Percentiles rank a stretch among this genome's conserved stretches.
Conservation (phyloP, 139 green algal genomes). For the Parachlorella kessleri region DNA sequence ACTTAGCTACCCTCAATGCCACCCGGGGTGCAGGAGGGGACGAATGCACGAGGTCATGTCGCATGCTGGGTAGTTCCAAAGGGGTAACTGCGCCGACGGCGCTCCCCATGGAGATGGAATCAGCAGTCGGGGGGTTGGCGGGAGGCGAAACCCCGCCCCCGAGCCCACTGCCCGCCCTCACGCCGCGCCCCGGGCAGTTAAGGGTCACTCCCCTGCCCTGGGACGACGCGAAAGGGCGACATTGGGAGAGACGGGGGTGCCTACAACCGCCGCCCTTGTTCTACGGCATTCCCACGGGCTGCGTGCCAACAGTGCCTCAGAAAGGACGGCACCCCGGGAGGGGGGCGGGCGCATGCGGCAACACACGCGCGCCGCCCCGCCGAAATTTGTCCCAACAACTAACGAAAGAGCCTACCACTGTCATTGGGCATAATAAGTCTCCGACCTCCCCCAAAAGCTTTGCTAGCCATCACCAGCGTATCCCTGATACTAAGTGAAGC, state of each 20-base stretch:
- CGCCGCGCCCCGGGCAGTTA: too few species aligned
- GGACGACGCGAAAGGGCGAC: too few species aligned
- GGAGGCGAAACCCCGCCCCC: not conserved
- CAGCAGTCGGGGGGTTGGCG: constrained; percentile 21
- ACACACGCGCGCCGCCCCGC: not conserved
- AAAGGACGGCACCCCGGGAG: not conserved
- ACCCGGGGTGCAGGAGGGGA: too few species aligned
- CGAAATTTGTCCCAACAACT: too few species aligned
- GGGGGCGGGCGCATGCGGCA: not conserved
- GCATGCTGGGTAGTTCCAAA: constrained; percentile 40
- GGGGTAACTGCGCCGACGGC: constrained; percentile 33
- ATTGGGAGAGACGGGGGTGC: not conserved
- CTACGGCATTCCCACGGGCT: not conserved
- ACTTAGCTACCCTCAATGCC: too few species aligned
- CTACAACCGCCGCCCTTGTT: not conserved
- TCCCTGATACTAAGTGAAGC: too few species aligned
- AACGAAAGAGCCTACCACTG: too few species aligned
- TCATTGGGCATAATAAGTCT: too few species aligned
- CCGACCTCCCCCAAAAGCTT: too few species aligned
- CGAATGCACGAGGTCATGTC: too few species aligned
- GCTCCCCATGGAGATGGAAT: constrained; percentile 47
- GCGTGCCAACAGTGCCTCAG: not conserved
- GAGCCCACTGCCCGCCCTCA: not conserved
- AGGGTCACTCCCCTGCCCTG: too few species aligned
- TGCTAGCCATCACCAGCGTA: too few species aligned